Evolutionary conservation across 805 yeast genomes (phyloP), one percentile per base, ranked within the genome.

Genomic region (Metschnikowia orientalis): DNA sequence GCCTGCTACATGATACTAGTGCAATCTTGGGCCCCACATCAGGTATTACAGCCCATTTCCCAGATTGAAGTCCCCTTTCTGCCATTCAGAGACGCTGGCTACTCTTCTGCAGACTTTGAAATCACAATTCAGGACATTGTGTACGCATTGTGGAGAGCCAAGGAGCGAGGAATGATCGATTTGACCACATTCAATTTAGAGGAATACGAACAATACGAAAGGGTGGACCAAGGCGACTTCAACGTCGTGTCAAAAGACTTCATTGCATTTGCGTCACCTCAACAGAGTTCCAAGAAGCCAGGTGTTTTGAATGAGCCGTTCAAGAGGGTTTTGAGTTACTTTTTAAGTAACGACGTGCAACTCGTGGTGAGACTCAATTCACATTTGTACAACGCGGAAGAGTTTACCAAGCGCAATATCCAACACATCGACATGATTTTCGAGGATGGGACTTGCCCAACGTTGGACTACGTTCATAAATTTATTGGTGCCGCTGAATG

Each of bases 21-120:
- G 11, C 98, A 92, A 56, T 81, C 87, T 9, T 92, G 98, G 98
- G 87, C 97, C 1, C 98, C 98, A 0, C 98, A 92, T 59, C 92
- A 92, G 58, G 98, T 89, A 0, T 62, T 92, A 43, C 97, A 95
- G 40, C 98, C 98, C 1, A 75, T 92, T 34, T 77, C 92, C 1
- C 97, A 92, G 57, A 76, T 80, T 5, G 88, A 83, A 30, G 95
- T 95, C 2, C 97, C 97, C 5, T 81, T 90, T 45, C 89, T 84
- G 82, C 83, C 89, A 1, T 92, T 89, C 61, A 71, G 98, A 56
- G 98, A 92, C 57, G 98, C 98, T 1, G 98, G 98, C 2, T 92
- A 92, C 59, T 85, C 96, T 2, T 80, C 80, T 37, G 95, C 97
- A 2, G 98, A 92, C 59, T 92, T 87, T 52, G 94, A 84, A 51